A percentile compares a stretch with the other conserved stretches of the same genome.
These are phyloP conservation scores for Candida germanica DNA, from an alignment of 805 yeast genomes.

Conservation along the genomic window DNA sequence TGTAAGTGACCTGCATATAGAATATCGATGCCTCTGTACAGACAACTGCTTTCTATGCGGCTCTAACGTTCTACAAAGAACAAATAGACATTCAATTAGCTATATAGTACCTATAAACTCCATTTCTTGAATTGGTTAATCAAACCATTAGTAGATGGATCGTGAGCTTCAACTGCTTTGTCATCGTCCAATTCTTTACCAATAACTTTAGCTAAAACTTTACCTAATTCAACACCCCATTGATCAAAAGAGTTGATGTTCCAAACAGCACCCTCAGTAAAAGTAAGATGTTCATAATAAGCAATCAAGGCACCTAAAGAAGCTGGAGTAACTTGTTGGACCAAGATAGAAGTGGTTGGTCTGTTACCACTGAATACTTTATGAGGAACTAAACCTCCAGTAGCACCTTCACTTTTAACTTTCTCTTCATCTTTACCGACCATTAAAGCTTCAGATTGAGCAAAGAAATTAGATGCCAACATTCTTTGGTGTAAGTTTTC, in stretches of 20 bases:
- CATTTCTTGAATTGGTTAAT: slow-evolving; percentile 94
- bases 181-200: slow-evolving; percentile 79
- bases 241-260: slow-evolving; percentile 99
- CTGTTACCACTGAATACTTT: slow-evolving; percentile 97
- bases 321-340: slow-evolving; percentile 95
- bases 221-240: slow-evolving; percentile 99
- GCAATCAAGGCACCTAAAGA: slow-evolving; percentile 94
- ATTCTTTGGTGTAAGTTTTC: slow-evolving; percentile 91
- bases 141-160: slow-evolving; percentile 85
- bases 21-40: too few relatives aligned
- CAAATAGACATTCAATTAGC: too few relatives aligned
- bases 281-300: slow-evolving; percentile 95
- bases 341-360: slow-evolving; percentile 96
- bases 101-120: slow-evolving; percentile 42
- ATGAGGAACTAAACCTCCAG: slow-evolving; percentile 86
- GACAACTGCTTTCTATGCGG: too few relatives aligned
- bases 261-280: slow-evolving; percentile 99
- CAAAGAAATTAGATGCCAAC: slow-evolving; percentile 99
- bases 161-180: slow-evolving; percentile 63
- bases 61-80: too few relatives aligned
- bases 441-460: slow-evolving; percentile 97
- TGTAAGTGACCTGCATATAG: too few relatives aligned
- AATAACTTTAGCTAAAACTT: slow-evolving; percentile 93
- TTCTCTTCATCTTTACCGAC: slow-evolving; percentile 86
- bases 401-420: slow-evolving; percentile 86